Conservation (phyloP, 2,329 filamentous ascomycete genomes). For the Hypomyces rosellus region DNA sequence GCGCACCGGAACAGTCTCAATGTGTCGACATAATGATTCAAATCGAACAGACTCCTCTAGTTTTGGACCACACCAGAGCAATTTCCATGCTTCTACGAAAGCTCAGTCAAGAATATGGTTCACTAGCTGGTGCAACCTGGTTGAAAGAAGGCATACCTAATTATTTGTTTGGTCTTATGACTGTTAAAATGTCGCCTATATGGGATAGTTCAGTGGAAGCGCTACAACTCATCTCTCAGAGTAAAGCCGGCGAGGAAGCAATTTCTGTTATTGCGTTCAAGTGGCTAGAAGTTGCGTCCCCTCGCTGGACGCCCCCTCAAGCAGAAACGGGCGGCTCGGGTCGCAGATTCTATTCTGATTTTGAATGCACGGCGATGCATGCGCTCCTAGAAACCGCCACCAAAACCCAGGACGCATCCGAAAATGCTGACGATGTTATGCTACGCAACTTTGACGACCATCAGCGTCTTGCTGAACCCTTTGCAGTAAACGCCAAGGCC, state of each 20-base stretch:
- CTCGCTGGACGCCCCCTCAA: constrained; percentile 43
- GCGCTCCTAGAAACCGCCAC: constrained; percentile 48
- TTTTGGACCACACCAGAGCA: constrained; percentile 66
- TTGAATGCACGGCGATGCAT: constrained; percentile 74
- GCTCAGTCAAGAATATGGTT: constrained; percentile 58
- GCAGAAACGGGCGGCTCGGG: constrained; percentile 27
- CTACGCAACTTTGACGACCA: constrained; percentile 56
- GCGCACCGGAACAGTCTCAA: constrained; percentile 17
- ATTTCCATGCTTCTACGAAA: constrained; percentile 84
- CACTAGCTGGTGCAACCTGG: constrained; percentile 54
- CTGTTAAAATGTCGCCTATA: constrained; percentile 73
- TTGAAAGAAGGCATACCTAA: constrained; percentile 66
- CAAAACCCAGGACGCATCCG: constrained; percentile 46
- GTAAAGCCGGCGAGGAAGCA: constrained; percentile 63
- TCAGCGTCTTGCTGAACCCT: constrained; percentile 48
- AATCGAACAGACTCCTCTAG: constrained; percentile 73
- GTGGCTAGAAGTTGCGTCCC: constrained; percentile 62
- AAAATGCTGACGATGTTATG: constrained; percentile 52
- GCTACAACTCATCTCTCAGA: constrained; percentile 67
- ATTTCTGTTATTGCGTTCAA: constrained; percentile 67
- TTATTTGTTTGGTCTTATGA: constrained; percentile 85
- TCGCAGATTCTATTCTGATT: constrained; percentile 56
- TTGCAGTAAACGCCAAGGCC: constrained; percentile 55
- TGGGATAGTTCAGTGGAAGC: constrained; percentile 80
- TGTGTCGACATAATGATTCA: constrained; percentile 56